Conservation (phyloP, 2,329 filamentous ascomycete species). For the Leptosphaerulina australis region DNA sequence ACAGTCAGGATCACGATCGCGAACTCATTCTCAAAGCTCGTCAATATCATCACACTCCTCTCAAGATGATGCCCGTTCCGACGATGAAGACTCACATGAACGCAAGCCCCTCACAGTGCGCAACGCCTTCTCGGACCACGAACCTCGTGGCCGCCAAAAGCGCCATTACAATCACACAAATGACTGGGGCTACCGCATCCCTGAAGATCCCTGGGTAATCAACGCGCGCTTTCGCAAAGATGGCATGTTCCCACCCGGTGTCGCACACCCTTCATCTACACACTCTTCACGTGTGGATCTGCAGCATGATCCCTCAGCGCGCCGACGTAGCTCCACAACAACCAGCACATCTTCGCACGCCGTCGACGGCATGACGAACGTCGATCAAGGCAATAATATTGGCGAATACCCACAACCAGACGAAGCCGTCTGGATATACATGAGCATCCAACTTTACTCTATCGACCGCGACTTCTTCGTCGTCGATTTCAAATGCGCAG, state of each 20-base stretch:
- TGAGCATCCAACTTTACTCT: constrained; percentile 73
- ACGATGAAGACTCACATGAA: constrained; percentile 23
- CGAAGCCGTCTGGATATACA: constrained; percentile 85
- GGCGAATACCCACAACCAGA: constrained; percentile 52
- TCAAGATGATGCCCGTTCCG: constrained; percentile 24
- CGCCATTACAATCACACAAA: constrained; percentile 55
- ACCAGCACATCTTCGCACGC: constrained; percentile 42
- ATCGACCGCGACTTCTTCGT: constrained; percentile 92
- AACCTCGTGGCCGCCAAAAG: constrained; percentile 45
- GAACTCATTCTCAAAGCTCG: constrained; percentile 38
- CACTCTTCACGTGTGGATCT: constrained; percentile 58
- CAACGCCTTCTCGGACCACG: constrained; percentile 31
- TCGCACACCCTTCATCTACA: constrained; percentile 57
- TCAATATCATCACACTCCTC: constrained; percentile 44
- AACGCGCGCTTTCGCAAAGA: constrained; percentile 86
- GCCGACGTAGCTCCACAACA: constrained; percentile 41
- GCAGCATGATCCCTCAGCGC: constrained; percentile 30
- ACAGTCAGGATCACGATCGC: constrained; percentile 44
- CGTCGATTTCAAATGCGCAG: constrained; percentile 98
- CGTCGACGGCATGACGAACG: constrained; percentile 34
- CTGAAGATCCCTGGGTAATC: constrained; percentile 94
- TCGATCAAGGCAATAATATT: constrained; percentile 23
- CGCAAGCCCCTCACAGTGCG: constrained; percentile 41
- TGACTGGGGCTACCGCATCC: constrained; percentile 76
- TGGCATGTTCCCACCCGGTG: constrained; percentile 67